These are phyloP conservation scores for Pythium myriotylum DNA, from an alignment of 352 stramenopile species.

Conservation along the genomic window DNA sequence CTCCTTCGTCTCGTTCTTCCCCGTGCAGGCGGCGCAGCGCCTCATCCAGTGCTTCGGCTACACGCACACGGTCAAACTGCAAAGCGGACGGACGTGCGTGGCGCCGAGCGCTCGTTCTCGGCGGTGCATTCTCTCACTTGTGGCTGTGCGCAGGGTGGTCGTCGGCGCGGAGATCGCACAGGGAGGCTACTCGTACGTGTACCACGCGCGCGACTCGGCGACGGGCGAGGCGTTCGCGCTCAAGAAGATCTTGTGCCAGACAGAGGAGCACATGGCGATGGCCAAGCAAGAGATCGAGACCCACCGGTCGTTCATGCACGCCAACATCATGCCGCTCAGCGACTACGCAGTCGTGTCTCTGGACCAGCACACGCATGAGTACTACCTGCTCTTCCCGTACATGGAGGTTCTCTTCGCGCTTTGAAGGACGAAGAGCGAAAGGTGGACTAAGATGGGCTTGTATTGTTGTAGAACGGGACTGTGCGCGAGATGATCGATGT, in stretches of 20 bases:
- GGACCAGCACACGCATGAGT: slow-evolving; percentile 51
- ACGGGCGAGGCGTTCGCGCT: slow-evolving; percentile 85
- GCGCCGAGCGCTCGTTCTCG: background rate
- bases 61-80: slow-evolving; percentile 61
- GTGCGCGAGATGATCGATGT: slow-evolving; percentile 85
- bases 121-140: background rate
- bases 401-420: slow-evolving; percentile 55
- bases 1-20: slow-evolving; percentile 55
- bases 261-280: slow-evolving; percentile 76
- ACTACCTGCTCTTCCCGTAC: slow-evolving; percentile 87
- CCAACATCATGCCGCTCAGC: slow-evolving; percentile 83
- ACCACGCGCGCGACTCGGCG: slow-evolving; percentile 64
- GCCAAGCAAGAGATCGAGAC: slow-evolving; percentile 84
- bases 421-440: background rate
- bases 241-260: slow-evolving; percentile 90
- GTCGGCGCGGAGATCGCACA: slow-evolving; percentile 77
- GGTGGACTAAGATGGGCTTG: background rate
- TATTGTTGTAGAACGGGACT: slow-evolving; percentile 62
- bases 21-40: slow-evolving; percentile 58
- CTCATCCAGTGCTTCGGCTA: slow-evolving; percentile 77
- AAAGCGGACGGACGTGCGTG: slow-evolving; percentile 78
- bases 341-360: slow-evolving; percentile 72
- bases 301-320: slow-evolving; percentile 71
- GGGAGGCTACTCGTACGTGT: slow-evolving; percentile 89
- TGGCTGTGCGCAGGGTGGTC: slow-evolving; percentile 38